Evolutionary conservation across 164 flowering plant species (phyloP), one percentile per base, ranked within the genome.

Genomic region (Vitis rupestris): DNA sequence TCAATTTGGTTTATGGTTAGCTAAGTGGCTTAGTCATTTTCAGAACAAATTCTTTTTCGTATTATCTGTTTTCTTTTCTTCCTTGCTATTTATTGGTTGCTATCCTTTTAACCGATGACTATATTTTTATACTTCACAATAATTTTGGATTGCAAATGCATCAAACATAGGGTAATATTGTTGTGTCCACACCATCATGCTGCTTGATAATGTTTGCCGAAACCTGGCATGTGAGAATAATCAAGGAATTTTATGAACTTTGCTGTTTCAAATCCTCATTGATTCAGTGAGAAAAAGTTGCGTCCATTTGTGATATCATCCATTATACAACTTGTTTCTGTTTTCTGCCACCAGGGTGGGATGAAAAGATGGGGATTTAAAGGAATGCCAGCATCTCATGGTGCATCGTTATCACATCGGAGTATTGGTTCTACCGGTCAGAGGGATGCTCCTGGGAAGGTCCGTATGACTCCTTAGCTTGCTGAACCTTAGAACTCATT

Each of bases 401-500:
- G 99, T 79, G 90, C 93, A 69, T 95, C 99, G 52, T 56, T 76
- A 65, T 84, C 94, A 15, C 99, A 95, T 86, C 81, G 98, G 73
- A 87, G 90, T 79, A 62, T 72, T 71, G 99, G 98, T 72, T 95
- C 98, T 67, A 93, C 97, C 10, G 98, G 99, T 70, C 97, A 90
- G 75, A 87, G 97, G 79, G 99, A 91, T 86, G 89, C 87, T 79
- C 89, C 94, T 68, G 98, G 99, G 44, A 91, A 78, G 94, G 99
- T 93, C 61, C 37, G 81, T 69, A 12, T 72, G 19, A 15, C 29
- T 50, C 58, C n/a, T 17, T 13, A 15, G 37, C 14, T 49, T 9
- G 44, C n/a, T 70, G 27, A 37, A 49, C 31, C 6, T 44, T 59
- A 13, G 27, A 14, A 3, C 14, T 37, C 30, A 9, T 70, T n/a